A percentile compares a stretch with the other conserved stretches of the same genome.
These are phyloP conservation scores for Aureobasidium musti DNA, from an alignment of 2,329 filamentous ascomycete species.

Conservation along the genomic window DNA sequence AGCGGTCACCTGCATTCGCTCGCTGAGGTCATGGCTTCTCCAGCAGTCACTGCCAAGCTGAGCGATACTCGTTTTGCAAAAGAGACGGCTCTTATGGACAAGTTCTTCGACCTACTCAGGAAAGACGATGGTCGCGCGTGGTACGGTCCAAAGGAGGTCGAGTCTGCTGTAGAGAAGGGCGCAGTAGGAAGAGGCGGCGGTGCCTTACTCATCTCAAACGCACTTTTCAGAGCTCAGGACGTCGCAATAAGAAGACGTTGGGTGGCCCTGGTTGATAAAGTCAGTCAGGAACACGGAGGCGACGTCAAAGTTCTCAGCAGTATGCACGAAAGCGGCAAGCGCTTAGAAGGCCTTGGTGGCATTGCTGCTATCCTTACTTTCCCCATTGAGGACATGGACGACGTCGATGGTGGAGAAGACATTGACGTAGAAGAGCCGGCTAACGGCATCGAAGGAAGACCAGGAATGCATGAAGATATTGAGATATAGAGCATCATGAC, in stretches of 20 bases:
- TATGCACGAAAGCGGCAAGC: constrained; percentile 88
- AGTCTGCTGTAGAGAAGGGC: constrained; percentile 79
- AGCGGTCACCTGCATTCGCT: constrained; percentile 85
- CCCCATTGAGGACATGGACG: constrained; percentile 67
- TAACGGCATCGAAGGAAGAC: constrained; percentile 34
- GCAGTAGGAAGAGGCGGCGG: constrained; percentile 86
- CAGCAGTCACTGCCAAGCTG: constrained; percentile 74
- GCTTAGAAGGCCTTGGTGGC: constrained; percentile 79
- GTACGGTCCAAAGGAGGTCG: constrained; percentile 83
- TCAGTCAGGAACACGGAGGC: constrained; percentile 77
- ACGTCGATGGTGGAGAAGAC: constrained; percentile 40
- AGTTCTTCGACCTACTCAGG: constrained; percentile 74
- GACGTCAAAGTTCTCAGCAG: constrained; percentile 88
- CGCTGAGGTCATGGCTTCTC: constrained; percentile 80
- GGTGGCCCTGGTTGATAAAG: constrained; percentile 82
- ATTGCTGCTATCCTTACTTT: constrained; percentile 91
- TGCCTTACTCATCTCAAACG: constrained; percentile 81
- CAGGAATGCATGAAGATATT: constrained; percentile 33
- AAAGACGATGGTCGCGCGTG: constrained; percentile 85
- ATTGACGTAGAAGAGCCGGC: constrained; percentile 31
- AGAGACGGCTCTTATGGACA: constrained; percentile 82
- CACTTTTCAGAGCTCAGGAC: constrained; percentile 80
- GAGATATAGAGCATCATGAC: constrained; percentile 31
- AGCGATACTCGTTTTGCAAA: constrained; percentile 84
- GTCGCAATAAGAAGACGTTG: constrained; percentile 75